phyloP scores from a whole-genome alignment of 805 yeast species.

The Zygotorulaspora danielsina region DNA sequence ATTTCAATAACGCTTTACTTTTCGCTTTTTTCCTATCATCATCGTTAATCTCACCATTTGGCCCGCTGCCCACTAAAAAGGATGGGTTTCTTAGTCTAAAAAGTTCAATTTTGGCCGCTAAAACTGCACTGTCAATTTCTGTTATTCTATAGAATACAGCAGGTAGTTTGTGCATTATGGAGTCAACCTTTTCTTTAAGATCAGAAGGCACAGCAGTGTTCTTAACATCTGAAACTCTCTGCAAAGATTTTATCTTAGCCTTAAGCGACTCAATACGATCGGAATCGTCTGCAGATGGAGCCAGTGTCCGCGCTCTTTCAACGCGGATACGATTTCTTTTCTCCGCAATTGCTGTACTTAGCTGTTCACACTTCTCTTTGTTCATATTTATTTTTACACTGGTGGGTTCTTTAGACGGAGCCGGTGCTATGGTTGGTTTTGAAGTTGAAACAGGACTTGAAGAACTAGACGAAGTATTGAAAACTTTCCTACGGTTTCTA shows the following conservation, averaged over 20 bases:
- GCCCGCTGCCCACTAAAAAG: constrained; percentile 75
- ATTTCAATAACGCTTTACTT: constrained; percentile 70
- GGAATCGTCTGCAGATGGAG: constrained; percentile 33
- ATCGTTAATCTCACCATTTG: constrained; percentile 81
- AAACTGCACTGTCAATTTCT: constrained; percentile 62
- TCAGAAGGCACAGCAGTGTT: constrained; percentile 36
- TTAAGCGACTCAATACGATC: constrained; percentile 65
- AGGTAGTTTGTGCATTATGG: constrained; percentile 70
- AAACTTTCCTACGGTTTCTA: constrained; percentile 50
- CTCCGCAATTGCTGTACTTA: constrained; percentile 28
- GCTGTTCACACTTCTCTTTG: constrained; percentile 23
- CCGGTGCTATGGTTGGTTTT: neutral
- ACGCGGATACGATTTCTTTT: constrained; percentile 11
- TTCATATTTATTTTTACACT: neutral
- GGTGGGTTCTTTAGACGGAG: constrained; percentile 7
- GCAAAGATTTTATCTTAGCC: constrained; percentile 48
- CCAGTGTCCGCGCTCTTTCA: constrained; percentile 6
- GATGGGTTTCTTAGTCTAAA: constrained; percentile 66
- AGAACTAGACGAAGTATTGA: constrained; percentile 6
- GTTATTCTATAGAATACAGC: constrained; percentile 59
- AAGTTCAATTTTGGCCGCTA: constrained; percentile 59
- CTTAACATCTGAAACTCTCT: constrained; percentile 33
- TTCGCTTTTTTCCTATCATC: constrained; percentile 75
- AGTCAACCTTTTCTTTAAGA: constrained; percentile 54
- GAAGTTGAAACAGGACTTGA: neutral